Evolutionary conservation across 306 rosid species (phyloP).

Genomic region (Potentilla sterilis): DNA sequence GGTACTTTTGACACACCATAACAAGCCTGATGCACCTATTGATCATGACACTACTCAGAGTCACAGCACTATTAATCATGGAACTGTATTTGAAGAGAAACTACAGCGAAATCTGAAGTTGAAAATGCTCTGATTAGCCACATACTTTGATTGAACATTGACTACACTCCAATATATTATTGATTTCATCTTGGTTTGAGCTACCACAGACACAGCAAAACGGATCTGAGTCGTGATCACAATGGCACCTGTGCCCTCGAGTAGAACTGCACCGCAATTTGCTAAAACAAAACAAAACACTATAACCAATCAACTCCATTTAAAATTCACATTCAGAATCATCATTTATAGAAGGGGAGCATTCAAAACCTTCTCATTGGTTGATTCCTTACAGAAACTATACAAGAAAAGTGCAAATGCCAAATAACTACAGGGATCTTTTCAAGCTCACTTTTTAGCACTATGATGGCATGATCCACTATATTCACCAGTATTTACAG

Average conservation of each 20-base stretch:
- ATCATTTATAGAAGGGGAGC: constrained; percentile 9
- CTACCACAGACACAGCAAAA: constrained; percentile 60
- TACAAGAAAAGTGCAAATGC: constrained; percentile 12
- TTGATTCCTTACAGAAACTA: constrained; percentile 11
- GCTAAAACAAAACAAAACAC: background rate
- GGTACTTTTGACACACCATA: constrained; percentile 59
- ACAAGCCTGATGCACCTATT: constrained; percentile 72
- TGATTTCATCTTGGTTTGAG: constrained; percentile 53
- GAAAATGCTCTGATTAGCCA: constrained; percentile 17
- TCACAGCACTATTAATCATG: constrained; percentile 8
- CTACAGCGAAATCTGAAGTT: constrained; percentile 20
- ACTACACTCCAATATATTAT: constrained; percentile 52
- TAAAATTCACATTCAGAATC: background rate
- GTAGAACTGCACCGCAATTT: constrained; percentile 38
- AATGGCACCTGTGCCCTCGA: constrained; percentile 33
- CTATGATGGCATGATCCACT: constrained; percentile 29
- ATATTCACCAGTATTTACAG: constrained; percentile 38
- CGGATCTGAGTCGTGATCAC: constrained; percentile 38
- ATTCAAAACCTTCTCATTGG: constrained; percentile 8
- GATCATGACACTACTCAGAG: constrained; percentile 22
- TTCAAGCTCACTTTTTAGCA: constrained; percentile 44
- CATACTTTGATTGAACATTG: constrained; percentile 53
- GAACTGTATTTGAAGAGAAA: constrained; percentile 5
- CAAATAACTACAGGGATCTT: constrained; percentile 1
- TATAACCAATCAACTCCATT: constrained; percentile 4